phyloP scores from a whole-genome alignment of 78 protist genomes.

The Emiliania huxleyi region DNA sequence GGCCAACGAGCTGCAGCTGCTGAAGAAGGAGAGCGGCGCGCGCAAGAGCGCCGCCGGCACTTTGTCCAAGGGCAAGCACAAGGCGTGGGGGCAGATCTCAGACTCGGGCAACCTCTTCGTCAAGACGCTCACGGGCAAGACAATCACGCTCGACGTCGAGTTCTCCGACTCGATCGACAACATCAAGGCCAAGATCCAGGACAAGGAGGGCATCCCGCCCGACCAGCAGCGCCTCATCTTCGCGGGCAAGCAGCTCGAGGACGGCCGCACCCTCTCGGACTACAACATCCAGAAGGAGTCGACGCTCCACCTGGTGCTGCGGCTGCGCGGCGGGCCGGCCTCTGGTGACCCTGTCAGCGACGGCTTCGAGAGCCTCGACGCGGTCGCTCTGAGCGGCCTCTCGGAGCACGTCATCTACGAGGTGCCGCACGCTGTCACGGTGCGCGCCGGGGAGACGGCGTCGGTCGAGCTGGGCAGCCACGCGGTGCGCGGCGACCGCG shows the following conservation, averaged over 20 bases:
- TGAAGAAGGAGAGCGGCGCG: background rate
- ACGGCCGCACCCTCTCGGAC: constrained; percentile 67
- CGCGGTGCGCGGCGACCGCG: background rate
- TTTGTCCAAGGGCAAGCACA: background rate
- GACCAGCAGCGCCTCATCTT: constrained; percentile 74
- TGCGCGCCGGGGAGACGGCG: background rate
- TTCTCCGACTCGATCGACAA: constrained; percentile 38
- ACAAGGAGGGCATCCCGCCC: constrained; percentile 70
- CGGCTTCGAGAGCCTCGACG: background rate
- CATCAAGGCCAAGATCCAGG: constrained; percentile 58
- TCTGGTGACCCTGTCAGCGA: background rate
- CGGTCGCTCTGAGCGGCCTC: background rate
- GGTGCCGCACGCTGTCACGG: background rate
- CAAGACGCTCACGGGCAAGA: constrained; percentile 83
- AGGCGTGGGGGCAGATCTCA: background rate
- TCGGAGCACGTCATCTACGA: background rate
- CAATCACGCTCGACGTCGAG: constrained; percentile 72
- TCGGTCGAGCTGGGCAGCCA: background rate
- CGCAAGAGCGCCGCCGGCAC: background rate
- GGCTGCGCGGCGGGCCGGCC: constrained; percentile 22
- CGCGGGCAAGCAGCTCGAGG: constrained; percentile 74
- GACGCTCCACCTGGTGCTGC: constrained; percentile 40
- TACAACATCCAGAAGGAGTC: constrained; percentile 47
- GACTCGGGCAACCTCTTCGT: constrained; percentile 46
- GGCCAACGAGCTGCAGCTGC: background rate